Percentiles rank a stretch among this genome's conserved stretches.
Evolutionary conservation across 2,329 filamentous ascomycete species (phyloP).

Genomic region (Pseudogymnoascus sp.): DNA sequence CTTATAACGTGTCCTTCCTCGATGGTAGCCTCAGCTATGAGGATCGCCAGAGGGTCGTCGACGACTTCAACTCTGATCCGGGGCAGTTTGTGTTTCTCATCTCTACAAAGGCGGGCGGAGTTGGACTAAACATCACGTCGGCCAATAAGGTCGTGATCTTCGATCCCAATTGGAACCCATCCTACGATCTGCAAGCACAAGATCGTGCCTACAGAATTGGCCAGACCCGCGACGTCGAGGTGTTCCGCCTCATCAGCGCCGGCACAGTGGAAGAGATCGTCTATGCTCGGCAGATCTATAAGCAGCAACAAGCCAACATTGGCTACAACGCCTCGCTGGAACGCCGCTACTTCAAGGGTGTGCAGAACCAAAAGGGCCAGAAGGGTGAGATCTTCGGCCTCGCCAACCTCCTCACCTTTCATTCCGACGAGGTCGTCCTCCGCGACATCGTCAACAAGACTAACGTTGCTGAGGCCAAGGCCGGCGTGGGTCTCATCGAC

Average conservation of each 20-base stretch:
- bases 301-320: constrained; percentile 97
- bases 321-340: constrained; percentile 90
- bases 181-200: constrained; percentile 90
- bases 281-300: constrained; percentile 95
- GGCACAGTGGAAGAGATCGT: constrained; percentile 97
- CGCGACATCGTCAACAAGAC: constrained; percentile 98
- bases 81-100: constrained; percentile 92
- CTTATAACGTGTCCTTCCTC: constrained; percentile 85
- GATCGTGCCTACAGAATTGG: constrained; percentile 95
- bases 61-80: constrained; percentile 84
- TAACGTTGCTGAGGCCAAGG: constrained; percentile 87
- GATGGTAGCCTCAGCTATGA: constrained; percentile 79
- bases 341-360: constrained; percentile 88
- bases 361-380: constrained; percentile 72
- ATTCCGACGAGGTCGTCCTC: constrained; percentile 69
- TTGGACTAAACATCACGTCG: constrained; percentile 92
- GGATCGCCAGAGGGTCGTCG: constrained; percentile 72
- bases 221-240: constrained; percentile 85
- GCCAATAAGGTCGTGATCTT: constrained; percentile 98
- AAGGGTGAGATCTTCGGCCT: constrained; percentile 94
- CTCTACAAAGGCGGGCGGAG: constrained; percentile 84
- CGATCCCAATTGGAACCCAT: constrained; percentile 96
- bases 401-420: constrained; percentile 75
- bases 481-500: constrained; percentile 71
- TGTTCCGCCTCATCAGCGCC: constrained; percentile 82